Conservation (phyloP, 257 asterid species). For the Forsythia viridissima region DNA sequence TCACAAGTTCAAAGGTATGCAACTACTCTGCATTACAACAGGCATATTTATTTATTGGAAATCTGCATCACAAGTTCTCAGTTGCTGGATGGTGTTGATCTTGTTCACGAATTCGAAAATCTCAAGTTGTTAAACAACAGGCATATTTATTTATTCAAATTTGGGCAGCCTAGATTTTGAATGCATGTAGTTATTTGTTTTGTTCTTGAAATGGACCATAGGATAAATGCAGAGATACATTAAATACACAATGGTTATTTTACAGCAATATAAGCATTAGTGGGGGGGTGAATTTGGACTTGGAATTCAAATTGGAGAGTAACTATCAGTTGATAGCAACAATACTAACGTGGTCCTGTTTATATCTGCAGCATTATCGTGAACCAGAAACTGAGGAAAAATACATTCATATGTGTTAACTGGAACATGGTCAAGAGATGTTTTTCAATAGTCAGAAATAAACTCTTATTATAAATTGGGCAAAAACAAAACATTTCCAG, state of each 20-base stretch:
- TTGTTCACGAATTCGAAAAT: too few relatives aligned
- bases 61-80: too few relatives aligned
- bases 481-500: neutral
- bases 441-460: neutral
- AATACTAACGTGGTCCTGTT: conserved; percentile 40
- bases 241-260: neutral
- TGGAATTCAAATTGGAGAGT: conserved; percentile 34
- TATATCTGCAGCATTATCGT: conserved; percentile 20
- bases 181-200: neutral
- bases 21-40: too few relatives aligned
- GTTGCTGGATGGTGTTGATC: too few relatives aligned
- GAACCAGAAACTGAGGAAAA: conserved; percentile 32
- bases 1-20: too few relatives aligned
- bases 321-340: conserved; percentile 43
- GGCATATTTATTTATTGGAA: too few relatives aligned
- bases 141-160: too few relatives aligned
- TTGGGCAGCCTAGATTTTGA: too few relatives aligned
- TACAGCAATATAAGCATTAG: neutral
- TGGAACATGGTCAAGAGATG: conserved; percentile 6
- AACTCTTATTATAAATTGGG: neutral
- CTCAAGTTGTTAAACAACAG: too few relatives aligned
- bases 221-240: neutral
- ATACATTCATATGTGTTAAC: conserved; percentile 14
- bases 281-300: neutral
- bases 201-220: neutral